These are phyloP conservation scores for Cladophialophora psammophila DNA, from an alignment of 2,329 filamentous ascomycete genomes.

Conservation along the genomic window DNA sequence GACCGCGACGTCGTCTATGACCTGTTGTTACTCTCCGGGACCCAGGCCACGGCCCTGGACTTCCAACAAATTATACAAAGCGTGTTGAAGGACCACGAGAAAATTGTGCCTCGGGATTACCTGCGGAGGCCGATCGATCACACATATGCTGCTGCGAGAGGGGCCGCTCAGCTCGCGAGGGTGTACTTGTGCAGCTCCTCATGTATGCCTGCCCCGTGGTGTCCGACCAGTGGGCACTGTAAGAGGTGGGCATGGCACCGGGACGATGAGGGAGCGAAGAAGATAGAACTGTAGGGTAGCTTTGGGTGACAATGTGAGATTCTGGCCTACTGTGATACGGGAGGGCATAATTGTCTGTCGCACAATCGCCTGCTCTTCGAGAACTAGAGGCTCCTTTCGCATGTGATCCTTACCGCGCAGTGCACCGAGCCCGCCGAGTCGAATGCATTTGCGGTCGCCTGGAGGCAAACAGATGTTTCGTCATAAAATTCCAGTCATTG, in stretches of 20 bases:
- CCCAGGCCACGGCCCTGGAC: conserved; percentile 10
- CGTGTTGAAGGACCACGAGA: conserved; percentile 16
- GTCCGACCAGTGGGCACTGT: conserved; percentile 17
- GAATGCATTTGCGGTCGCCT: too few species aligned
- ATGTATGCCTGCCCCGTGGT: conserved; percentile 16
- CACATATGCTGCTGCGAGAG: conserved; percentile 17
- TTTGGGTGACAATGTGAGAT: conserved; percentile 5
- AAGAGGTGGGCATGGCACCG: conserved; percentile 13
- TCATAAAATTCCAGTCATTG: too few species aligned
- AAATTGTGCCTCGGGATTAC: conserved; percentile 16
- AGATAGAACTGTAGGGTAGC: conserved; percentile 10
- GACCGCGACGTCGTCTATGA: conserved; percentile 14
- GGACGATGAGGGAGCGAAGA: not conserved
- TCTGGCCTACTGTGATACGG: not conserved
- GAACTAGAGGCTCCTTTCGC: too few species aligned
- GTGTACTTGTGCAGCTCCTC: conserved; percentile 3
- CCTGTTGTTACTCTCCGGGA: conserved; percentile 19
- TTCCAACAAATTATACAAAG: conserved; percentile 21
- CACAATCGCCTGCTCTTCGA: too few species aligned
- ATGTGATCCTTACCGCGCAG: too few species aligned
- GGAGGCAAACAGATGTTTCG: too few species aligned
- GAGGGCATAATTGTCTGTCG: too few species aligned
- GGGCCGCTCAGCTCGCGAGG: conserved; percentile 15
- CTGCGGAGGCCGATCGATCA: conserved; percentile 15
- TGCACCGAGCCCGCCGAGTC: too few species aligned